Conservation (phyloP, 2,329 filamentous ascomycete genomes). For the Pyrenophora teres region DNA sequence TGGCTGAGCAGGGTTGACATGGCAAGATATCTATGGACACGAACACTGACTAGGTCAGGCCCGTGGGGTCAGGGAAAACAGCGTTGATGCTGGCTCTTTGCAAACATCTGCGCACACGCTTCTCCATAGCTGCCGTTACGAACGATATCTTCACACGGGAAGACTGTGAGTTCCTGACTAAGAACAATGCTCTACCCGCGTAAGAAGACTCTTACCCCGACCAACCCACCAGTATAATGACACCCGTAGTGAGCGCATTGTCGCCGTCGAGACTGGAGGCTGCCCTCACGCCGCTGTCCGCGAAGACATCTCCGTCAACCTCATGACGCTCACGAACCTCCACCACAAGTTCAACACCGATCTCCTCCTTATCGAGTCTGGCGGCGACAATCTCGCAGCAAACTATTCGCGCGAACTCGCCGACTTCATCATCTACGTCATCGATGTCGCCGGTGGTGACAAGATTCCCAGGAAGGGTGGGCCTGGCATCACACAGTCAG, state of each 20-base stretch:
- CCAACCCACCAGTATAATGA: not conserved
- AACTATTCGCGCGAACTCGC: conserved; percentile 96
- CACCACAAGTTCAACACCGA: conserved; percentile 81
- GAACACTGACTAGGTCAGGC: conserved; percentile 57
- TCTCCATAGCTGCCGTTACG: conserved; percentile 91
- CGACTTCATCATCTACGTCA: conserved; percentile 98
- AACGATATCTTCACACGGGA: conserved; percentile 99
- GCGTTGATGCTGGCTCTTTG: conserved; percentile 95
- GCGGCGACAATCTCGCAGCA: conserved; percentile 93
- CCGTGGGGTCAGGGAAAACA: conserved; percentile 96
- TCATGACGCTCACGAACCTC: conserved; percentile 87
- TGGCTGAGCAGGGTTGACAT: not conserved
- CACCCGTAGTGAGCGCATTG: conserved; percentile 66
- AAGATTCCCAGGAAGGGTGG: conserved; percentile 97
- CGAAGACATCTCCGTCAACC: conserved; percentile 93
- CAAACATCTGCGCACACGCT: conserved; percentile 75
- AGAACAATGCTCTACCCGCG: conserved; percentile 79
- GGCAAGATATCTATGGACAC: not conserved
- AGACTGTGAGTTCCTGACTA: conserved; percentile 95
- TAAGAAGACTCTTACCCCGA: conserved; percentile 16
- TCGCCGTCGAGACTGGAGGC: conserved; percentile 95
- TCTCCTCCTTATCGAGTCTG: conserved; percentile 89
- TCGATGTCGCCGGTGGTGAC: conserved; percentile 94
- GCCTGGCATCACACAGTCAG: conserved; percentile 94
- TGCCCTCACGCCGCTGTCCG: conserved; percentile 97